phyloP scores from a whole-genome alignment of 768 basidiomycete genomes.

The Crepidotus variabilis region DNA sequence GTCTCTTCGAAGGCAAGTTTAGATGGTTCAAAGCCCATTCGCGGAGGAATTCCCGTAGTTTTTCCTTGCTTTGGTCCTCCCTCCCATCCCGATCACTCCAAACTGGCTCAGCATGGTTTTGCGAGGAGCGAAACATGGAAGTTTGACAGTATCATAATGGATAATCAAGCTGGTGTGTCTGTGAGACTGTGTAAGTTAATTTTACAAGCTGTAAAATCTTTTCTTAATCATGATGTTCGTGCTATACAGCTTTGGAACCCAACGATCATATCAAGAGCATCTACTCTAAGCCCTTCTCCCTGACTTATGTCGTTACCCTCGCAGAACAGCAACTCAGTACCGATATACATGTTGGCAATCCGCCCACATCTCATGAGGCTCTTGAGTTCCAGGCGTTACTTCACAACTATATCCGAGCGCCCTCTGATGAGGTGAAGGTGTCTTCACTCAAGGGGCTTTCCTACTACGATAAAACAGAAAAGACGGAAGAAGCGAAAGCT shows the following conservation, averaged over 20 bases:
- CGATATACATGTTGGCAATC: conserved; percentile 78
- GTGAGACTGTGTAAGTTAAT: conserved; percentile 64
- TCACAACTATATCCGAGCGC: conserved; percentile 83
- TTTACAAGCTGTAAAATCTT: neutral
- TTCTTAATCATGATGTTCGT: neutral
- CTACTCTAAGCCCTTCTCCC: conserved; percentile 65
- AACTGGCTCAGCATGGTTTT: conserved; percentile 87
- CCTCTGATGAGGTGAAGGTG: conserved; percentile 55
- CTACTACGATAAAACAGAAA: conserved; percentile 83
- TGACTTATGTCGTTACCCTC: conserved; percentile 81
- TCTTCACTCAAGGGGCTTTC: conserved; percentile 57
- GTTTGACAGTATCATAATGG: conserved; percentile 58
- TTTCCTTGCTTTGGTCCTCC: conserved; percentile 92
- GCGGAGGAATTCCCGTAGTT: conserved; percentile 57
- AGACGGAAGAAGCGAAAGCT: conserved; percentile 43
- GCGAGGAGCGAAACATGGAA: conserved; percentile 78
- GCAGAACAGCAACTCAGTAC: conserved; percentile 70
- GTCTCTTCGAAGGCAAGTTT: conserved; percentile 75
- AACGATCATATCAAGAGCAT: conserved; percentile 50
- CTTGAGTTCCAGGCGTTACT: conserved; percentile 91
- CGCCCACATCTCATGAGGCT: conserved; percentile 38
- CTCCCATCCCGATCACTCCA: conserved; percentile 63
- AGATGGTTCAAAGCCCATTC: conserved; percentile 75
- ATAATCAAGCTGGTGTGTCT: conserved; percentile 70
- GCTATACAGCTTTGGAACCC: conserved; percentile 54